Evolutionary conservation across 164 flowering plant species (phyloP), one percentile per base, ranked within the genome.

Genomic region (Tetrastigma voinierianum): DNA sequence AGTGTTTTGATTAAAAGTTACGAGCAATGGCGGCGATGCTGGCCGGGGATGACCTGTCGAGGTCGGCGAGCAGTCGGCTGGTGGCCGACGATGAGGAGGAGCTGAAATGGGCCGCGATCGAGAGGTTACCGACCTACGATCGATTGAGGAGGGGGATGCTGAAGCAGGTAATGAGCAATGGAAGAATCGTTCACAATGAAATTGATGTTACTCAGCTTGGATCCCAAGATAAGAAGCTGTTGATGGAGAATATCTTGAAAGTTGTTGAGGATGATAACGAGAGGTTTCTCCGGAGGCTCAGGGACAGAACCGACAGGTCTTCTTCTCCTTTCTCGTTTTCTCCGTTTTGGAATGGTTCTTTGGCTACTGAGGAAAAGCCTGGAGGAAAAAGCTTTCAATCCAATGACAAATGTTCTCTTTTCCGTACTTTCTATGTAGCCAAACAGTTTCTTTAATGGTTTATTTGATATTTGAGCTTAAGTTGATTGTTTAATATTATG

Each of bases 1-100:
- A 24, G 2, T 7, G 5, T 25, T 25, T 25, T 25, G 52, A 54
- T 7, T 19, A 21, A 19, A 6, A 17, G 5, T 19, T 19, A 10
- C 17, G 3, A 20, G 61, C 52, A 43, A 78, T 78, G 77, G 79
- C 79, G 46, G 70, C 77, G 4, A 67, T 47, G 16, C 57, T 80
- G 40, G 76, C 58, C 18, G 77, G 72, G 16, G 82, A 78, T 18
- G 84, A 74, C 49, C 47, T 79, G 25, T 55, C 52, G 13, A 47
- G 81, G 55, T 24, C 79, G 55, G 21, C 51, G 67, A 76, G 66
- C 16, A 46, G 62, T 24, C 46, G 81, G 49, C 67, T 70, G 10
- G 19, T 18, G 21, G 12, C 25, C 8, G 61, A 47, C 43, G 59
- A 71, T 10, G 73, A 70, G 58, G 63, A 62, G 68, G 67, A 70